Evolutionary conservation across 352 stramenopile species (phyloP), one percentile per base, ranked within the genome.

Genomic region (Halophytophthora batemanensis): DNA sequence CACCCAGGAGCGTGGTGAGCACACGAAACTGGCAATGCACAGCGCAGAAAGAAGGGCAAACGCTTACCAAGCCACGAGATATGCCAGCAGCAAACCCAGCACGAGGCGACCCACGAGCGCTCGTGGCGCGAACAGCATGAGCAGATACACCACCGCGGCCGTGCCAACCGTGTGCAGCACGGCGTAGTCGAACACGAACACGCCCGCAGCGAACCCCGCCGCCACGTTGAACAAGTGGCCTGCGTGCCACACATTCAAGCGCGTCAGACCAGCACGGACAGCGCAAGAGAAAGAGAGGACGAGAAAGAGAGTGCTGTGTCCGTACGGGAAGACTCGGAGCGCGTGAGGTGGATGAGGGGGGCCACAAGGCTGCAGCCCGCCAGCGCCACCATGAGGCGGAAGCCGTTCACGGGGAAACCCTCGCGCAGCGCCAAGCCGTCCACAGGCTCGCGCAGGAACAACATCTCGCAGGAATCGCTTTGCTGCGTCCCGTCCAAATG

Each of bases 101-200:
- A 84, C 77, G 46, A 87, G 47, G 41, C 80, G 81, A 19, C 81
- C 80, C 15, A 90, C 80, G 19, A 80, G 46, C 25, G 25, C 25
- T 4, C 82, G 71, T 25, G 83, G 80, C 23, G 73, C 73, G 19
- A 80, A 31, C 41, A 77, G 51, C 72, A 93, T 80, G 28, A 93
- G 65, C 46, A 77, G 23, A 64, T 93, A 93, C 23, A 90, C 78
- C 1, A 62, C 63, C 33, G 72, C 19, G 11, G 71, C 69, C 42
- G 78, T 85, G 45, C 60, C 74, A 21, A 94, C 56, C 12, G 79
- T 82, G 63, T 94, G 84, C 46, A 92, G 40, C 48, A 94, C 72
- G 4, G 77, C 83, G 53, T 69, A 74, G 56, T 90, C 84, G 44
- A 92, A 94, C 29, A 94, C 84, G 39, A 91, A 94, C 36, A 75